Evolutionary conservation across 139 green algal species (phyloP), one percentile per base, ranked within the genome.

Genomic region (Coccomyxa sp.): DNA sequence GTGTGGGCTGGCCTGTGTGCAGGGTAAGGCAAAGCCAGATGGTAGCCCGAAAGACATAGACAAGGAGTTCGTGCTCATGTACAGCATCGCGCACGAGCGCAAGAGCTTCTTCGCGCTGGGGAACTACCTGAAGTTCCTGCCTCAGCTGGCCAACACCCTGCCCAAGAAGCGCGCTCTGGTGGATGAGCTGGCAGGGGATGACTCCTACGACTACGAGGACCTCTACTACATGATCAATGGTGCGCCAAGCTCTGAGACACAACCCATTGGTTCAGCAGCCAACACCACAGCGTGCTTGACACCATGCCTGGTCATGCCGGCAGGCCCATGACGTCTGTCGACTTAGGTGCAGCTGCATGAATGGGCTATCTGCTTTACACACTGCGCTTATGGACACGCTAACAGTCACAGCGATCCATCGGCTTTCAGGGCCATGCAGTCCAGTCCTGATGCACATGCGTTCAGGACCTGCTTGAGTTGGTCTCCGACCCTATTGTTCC

Each of bases 51-150:
- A 73, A 44, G 86, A 89, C 68, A 82, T 85, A 34, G 78, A 84
- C 69, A 7, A 76, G 18, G 88, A 92, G 82, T 68, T 85, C 10
- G 69, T 89, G 50, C 74, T 91, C 39, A 81, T 82, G 55, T 91
- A 88, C 78, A 74, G 36, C 72, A 82, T 88, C 31, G 31, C 77
- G 50, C 41, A 88, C 73, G 82, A 88, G 70, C 33, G 12, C 70
- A 39, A 70, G 76, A 84, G 50, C 39, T 72, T 82, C 34, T 33
- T 82, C 68, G 36, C 76, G n/a, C 44, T 35, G 7, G 8, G 34
- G 36, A 54, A 29, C 37, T 27, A 44, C 14, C 18, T 7, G 12
- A 36, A 14, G 6, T 64, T 58, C 31, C 9, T 68, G 29, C 31
- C 10, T 24, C 12, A 12, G 0, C 54, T 36, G 9, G 39, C 6